Base-by-base conservation (phyloP, 2,329 filamentous ascomycete species). In the Penicillium corylophilum region DNA sequence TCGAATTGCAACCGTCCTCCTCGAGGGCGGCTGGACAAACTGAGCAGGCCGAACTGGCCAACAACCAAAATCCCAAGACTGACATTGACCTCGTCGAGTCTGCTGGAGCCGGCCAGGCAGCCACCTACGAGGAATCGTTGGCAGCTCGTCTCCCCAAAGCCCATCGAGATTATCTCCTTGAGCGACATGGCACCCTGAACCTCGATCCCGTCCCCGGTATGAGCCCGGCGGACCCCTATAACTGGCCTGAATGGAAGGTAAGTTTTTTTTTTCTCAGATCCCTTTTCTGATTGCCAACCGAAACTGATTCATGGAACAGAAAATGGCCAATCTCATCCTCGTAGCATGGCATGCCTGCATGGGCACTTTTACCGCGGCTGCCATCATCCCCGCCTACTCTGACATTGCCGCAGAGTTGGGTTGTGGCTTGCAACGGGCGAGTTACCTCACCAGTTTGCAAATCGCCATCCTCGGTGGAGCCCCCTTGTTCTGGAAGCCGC, bases 291-390 rank as follows among this genome's bases (percentile, higher is more conserved):
- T 15, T 22, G 13, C 18, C 9, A 10, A 5, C 6, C 18, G 15
- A 23, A 39, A 23, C 49, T 58, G 26, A 59, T 38, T n/a, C 18
- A 41, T 36, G 16, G 13, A 33, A 46, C 20, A 81, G 78, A 83
- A 83, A 76, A 64, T 75, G n/a, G 51, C 70, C 48, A 82, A 84
- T 56, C 68, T 85, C 0, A 56, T 78, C 10, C 73, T 84, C 23
- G 80, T 85, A 15, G 79, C 80, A 1, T 81, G 82, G 59, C 80
- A 84, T 52, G 79, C 80, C 38, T 79, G 79, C 67, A 84, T 84
- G 78, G 75, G 75, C 38, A 81, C 80, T 4, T 83, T 84, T 60
- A 81, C 74, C 4, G 79, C 82, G 2, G 74, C 80, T 0, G 71
- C 74, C 5, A 82, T 85, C 55, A 80, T 82, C 48, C 79, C 81